A percentile compares a stretch with the other conserved stretches of the same genome.
These are phyloP conservation scores for Chrysanthemum seticuspe DNA, from an alignment of 129 eudicot genomes.

Conservation along the genomic window DNA sequence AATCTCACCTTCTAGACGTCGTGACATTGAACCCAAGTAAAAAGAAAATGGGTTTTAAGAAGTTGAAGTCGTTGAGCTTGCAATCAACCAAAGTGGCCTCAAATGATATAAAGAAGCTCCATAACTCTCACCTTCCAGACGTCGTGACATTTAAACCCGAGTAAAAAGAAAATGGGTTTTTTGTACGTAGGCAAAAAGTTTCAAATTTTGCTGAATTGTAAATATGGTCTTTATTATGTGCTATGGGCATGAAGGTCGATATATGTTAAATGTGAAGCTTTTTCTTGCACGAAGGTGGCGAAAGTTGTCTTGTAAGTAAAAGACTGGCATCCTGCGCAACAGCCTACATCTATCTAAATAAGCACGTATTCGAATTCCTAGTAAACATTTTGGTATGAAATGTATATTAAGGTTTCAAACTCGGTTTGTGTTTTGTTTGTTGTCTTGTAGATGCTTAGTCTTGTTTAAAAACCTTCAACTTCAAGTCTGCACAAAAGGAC, in stretches of 20 bases:
- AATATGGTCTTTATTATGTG: background rate
- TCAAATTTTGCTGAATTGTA: background rate
- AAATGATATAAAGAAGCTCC: conserved; percentile 79
- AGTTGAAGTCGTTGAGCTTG: conserved; percentile 69
- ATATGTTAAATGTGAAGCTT: conserved; percentile 25
- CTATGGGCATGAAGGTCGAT: background rate
- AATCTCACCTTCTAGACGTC: background rate
- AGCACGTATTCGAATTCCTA: background rate
- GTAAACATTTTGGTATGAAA: conserved; percentile 3
- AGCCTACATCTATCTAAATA: background rate
- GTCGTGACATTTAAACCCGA: conserved; percentile 77
- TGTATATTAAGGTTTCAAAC: background rate
- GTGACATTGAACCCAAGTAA: background rate
- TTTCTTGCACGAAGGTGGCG: conserved; percentile 5
- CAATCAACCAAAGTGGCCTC: conserved; percentile 93
- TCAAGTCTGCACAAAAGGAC: too few species aligned
- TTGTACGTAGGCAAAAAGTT: background rate
- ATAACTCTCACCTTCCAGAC: conserved; percentile 61
- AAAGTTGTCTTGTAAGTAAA: conserved; percentile 13
- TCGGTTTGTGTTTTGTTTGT: too few species aligned
- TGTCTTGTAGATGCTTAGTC: too few species aligned
- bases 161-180: conserved; percentile 23
- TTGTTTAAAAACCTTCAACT: too few species aligned
- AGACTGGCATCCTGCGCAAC: background rate
- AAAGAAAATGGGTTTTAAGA: conserved; percentile 42